Base-by-base conservation (phyloP, 2,329 filamentous ascomycete genomes). In the Karstenula rhodostoma region DNA sequence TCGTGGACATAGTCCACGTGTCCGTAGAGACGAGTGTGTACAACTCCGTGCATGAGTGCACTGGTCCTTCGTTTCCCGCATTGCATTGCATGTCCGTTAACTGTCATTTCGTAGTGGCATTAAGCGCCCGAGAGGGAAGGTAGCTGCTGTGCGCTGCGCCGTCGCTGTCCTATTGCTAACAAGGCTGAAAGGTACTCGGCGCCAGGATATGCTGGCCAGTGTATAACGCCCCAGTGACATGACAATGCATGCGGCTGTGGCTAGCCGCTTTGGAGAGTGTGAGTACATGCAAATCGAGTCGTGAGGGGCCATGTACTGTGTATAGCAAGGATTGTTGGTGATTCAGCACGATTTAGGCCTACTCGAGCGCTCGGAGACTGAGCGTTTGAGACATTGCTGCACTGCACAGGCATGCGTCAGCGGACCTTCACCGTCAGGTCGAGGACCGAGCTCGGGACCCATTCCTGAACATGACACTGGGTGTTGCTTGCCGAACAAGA, bases 11-110 rank as follows among this genome's bases (percentile, higher is more conserved):
- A 19, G 29, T 55, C 29, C 52, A 55, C 52, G 52, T 55, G 52
- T 46, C 52, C 52, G 42, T 23, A 46, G 10, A 35, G 9, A n/a
- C 25, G 37, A n/a, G n/a, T n/a, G 19, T 47, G 6, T 46, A 47
- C 27, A 46, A 35, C 42, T 55, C 42, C 52, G 52, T 47, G 52
- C 52, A 55, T 55, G 35, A 46, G 44, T 29, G 42, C 52, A 32
- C 22, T 25, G 37, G 17, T 9, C 17, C 10, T 43, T 52, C 35
- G 35, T 43, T 52, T 42, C 50, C 50, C 48, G 48, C 32, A n/a
- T n/a, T n/a, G n/a, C 37, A 7, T 40, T 23, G 37, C 51, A 44
- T 43, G 51, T 54, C 51, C 51, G 51, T 44, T 29, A 17, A 23
- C 37, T 42, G 25, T 43, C 51, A 32, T 44, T 44, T 32, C 51